A percentile compares a stretch with the other conserved stretches of the same genome.
phyloP scores from a whole-genome alignment of 2,329 filamentous ascomycete genomes.

The Acrodontium crateriforme region DNA sequence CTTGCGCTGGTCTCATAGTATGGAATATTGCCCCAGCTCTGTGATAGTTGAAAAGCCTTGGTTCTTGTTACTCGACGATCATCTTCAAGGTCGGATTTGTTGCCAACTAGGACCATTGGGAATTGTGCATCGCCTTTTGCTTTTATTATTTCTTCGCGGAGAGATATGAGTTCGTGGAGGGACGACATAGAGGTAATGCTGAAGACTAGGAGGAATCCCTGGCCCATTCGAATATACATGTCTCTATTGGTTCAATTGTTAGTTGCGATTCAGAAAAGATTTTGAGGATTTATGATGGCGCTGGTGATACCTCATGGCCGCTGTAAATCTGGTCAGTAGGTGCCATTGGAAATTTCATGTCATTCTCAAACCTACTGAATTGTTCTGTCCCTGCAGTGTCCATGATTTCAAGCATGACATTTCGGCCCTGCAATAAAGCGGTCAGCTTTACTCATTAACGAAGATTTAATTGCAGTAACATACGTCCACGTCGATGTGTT shows the following conservation, averaged over 20 bases:
- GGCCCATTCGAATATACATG: constrained; percentile 84
- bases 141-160: constrained; percentile 79
- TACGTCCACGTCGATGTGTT: constrained; percentile 64
- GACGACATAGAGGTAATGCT: constrained; percentile 78
- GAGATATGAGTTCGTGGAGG: constrained; percentile 64
- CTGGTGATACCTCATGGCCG: constrained; percentile 11
- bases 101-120: constrained; percentile 78
- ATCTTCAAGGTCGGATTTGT: constrained; percentile 83
- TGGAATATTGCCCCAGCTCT: constrained; percentile 71
- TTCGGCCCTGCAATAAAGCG: constrained; percentile 48
- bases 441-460: constrained; percentile 2
- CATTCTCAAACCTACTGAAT: constrained; percentile 52
- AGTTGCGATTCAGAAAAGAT: constrained; percentile 3
- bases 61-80: constrained; percentile 65
- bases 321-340: constrained; percentile 7
- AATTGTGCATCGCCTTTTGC: constrained; percentile 67
- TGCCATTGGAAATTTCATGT: not conserved
- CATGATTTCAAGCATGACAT: constrained; percentile 81
- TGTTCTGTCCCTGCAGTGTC: constrained; percentile 88
- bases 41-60: constrained; percentile 71
- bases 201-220: constrained; percentile 84
- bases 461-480: constrained; percentile 26
- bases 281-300: not conserved
- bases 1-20: constrained; percentile 86
- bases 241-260: constrained; percentile 36